A percentile compares a stretch with the other conserved stretches of the same genome.
These are phyloP conservation scores for Emydomyces testavorans DNA, from an alignment of 2,329 filamentous ascomycete species.

Conservation along the genomic window DNA sequence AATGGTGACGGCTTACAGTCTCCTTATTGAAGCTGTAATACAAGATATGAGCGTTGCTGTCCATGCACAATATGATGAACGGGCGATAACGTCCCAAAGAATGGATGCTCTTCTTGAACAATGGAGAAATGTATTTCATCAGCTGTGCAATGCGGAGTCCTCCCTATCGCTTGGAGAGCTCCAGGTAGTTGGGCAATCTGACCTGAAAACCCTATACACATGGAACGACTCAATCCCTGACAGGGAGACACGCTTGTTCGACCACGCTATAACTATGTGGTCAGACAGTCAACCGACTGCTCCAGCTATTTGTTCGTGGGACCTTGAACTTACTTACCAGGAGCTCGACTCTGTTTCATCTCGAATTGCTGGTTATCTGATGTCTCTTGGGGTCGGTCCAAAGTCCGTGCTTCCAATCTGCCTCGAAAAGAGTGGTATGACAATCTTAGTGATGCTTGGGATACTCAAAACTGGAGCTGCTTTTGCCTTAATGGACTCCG, in stretches of 20 bases:
- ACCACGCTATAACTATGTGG: conserved; percentile 23
- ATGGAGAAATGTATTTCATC: conserved; percentile 32
- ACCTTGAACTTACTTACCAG: conserved; percentile 26
- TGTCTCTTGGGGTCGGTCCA: conserved; percentile 7
- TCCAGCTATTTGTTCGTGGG: conserved; percentile 19
- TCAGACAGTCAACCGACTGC: not conserved
- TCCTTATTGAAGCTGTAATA: conserved; percentile 55
- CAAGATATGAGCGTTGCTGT: conserved; percentile 33
- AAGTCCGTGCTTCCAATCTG: conserved; percentile 13
- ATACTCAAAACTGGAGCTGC: conserved; percentile 17
- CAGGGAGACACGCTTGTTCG: conserved; percentile 16
- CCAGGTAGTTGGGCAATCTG: conserved; percentile 26
- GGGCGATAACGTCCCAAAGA: conserved; percentile 42
- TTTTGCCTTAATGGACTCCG: conserved; percentile 15
- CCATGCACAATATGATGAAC: conserved; percentile 44
- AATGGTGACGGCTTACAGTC: conserved; percentile 18
- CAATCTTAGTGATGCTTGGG: conserved; percentile 13
- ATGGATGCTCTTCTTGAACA: conserved; percentile 46
- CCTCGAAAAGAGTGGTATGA: conserved; percentile 17
- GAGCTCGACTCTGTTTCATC: conserved; percentile 31
- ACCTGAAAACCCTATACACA: too few species aligned
- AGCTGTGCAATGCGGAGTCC: conserved; percentile 22
- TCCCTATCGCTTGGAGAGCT: conserved; percentile 20
- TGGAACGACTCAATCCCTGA: conserved; percentile 21
- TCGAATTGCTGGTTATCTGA: conserved; percentile 14